Percentiles rank a stretch among this genome's conserved stretches.
These are phyloP conservation scores for Aspergillus oerlinghausenensis DNA, from an alignment of 2,329 filamentous ascomycete species.

Conservation along the genomic window DNA sequence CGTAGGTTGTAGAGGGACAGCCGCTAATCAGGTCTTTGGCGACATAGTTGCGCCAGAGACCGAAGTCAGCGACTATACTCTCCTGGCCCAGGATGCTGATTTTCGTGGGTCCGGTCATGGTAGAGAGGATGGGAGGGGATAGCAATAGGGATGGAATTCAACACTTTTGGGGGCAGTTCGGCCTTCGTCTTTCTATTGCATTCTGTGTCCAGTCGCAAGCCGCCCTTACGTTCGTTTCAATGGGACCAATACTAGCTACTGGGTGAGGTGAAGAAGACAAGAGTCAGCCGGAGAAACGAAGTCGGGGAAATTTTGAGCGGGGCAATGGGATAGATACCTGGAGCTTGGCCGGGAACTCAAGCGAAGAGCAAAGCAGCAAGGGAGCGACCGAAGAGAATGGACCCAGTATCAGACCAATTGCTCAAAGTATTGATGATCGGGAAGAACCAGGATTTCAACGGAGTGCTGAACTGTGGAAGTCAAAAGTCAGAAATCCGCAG, in stretches of 20 bases:
- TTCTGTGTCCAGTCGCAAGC: constrained; percentile 1
- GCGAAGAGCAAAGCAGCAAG: not conserved
- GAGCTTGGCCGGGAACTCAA: not conserved
- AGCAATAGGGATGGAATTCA: constrained; percentile 8
- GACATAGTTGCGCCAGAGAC: constrained; percentile 80
- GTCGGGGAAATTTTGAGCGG: constrained; percentile 1
- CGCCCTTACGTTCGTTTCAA: not conserved
- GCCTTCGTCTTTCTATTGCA: constrained; percentile 10
- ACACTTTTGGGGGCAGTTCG: constrained; percentile 5
- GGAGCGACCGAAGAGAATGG: not conserved
- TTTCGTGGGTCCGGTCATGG: constrained; percentile 48
- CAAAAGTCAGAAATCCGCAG: not conserved
- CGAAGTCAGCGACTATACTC: constrained; percentile 86
- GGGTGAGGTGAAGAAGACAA: not conserved
- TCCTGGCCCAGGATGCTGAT: constrained; percentile 85
- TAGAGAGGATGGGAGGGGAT: constrained; percentile 4
- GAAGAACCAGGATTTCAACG: not conserved
- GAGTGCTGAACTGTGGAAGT: not conserved
- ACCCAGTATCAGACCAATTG: not conserved
- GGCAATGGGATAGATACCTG: not conserved
- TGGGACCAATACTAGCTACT: not conserved
- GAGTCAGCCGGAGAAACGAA: not conserved
- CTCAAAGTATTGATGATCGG: not conserved
- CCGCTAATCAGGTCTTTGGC: constrained; percentile 73
- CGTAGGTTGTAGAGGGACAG: constrained; percentile 81